Evolutionary conservation across 2,329 filamentous ascomycete species (phyloP).

Genomic region (Claviceps monticola): DNA sequence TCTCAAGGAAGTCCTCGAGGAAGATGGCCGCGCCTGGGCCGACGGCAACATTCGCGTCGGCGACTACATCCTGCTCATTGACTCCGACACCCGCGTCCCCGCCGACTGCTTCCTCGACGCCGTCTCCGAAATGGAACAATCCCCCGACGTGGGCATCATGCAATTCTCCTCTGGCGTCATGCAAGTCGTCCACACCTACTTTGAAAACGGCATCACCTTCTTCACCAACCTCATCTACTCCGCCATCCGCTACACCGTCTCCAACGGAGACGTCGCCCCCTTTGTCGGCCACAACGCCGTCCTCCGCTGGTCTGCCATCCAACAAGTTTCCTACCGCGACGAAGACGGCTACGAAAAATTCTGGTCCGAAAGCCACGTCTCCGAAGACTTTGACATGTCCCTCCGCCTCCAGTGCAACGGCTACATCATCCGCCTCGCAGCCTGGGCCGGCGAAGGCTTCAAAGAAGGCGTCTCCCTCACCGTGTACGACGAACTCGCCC

Average conservation of each 20-base stretch:
- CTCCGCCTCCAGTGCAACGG: slow-evolving; percentile 59
- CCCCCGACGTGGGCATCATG: slow-evolving; percentile 64
- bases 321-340: slow-evolving; percentile 57
- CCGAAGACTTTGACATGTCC: slow-evolving; percentile 73
- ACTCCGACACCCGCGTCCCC: slow-evolving; percentile 69
- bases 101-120: slow-evolving; percentile 65
- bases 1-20: slow-evolving; percentile 51
- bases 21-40: slow-evolving; percentile 60
- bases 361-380: slow-evolving; percentile 70
- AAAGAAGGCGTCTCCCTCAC: slow-evolving; percentile 75
- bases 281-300: slow-evolving; percentile 74
- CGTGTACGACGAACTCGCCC: slow-evolving; percentile 70
- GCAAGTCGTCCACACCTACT: slow-evolving; percentile 63
- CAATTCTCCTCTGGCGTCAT: slow-evolving; percentile 68
- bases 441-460: slow-evolving; percentile 64
- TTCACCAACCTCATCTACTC: slow-evolving; percentile 65
- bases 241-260: slow-evolving; percentile 63
- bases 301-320: slow-evolving; percentile 61
- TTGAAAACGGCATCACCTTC: slow-evolving; percentile 57
- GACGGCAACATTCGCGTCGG: slow-evolving; percentile 77
- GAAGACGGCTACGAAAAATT: slow-evolving; percentile 64
- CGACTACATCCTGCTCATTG: slow-evolving; percentile 64
- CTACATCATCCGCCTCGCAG: slow-evolving; percentile 59
- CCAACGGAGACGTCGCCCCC: slow-evolving; percentile 62
- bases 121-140: slow-evolving; percentile 70